phyloP scores from a whole-genome alignment of 305 asterid genomes.

The Stenogyne calaminthoides region DNA sequence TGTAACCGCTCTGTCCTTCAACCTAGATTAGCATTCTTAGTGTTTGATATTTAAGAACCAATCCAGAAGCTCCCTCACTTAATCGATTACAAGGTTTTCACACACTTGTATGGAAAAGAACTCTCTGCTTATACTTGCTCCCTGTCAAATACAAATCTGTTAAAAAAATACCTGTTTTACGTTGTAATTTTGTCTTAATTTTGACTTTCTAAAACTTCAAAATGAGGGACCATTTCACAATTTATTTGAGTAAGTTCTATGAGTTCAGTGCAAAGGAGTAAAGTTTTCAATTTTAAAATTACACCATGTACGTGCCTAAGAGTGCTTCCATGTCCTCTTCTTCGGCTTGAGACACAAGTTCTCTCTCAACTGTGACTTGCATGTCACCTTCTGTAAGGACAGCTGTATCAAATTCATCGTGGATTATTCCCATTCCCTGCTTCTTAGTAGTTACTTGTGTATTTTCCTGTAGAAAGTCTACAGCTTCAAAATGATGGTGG shows the following conservation, averaged over 20 bases:
- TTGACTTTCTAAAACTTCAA: slow-evolving; percentile 14
- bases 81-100: not conserved
- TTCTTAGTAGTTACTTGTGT: slow-evolving; percentile 63
- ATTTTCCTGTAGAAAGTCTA: slow-evolving; percentile 57
- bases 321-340: slow-evolving; percentile 99
- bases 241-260: not conserved
- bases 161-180: not conserved
- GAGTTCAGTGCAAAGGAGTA: not conserved
- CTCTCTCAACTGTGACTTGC: slow-evolving; percentile 93
- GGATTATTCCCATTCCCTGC: slow-evolving; percentile 47
- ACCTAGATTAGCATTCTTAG: slow-evolving; percentile 15
- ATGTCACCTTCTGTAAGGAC: slow-evolving; percentile 57
- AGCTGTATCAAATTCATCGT: slow-evolving; percentile 52
- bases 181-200: not conserved
- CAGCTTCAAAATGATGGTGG: slow-evolving; percentile 22
- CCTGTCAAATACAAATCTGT: not conserved
- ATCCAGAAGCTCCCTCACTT: slow-evolving; percentile 9
- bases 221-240: not conserved
- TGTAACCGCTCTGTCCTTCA: not conserved
- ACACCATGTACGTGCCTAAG: slow-evolving; percentile 85
- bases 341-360: slow-evolving; percentile 97
- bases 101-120: not conserved
- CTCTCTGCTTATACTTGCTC: not conserved
- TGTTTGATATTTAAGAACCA: slow-evolving; percentile 17
- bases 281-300: slow-evolving; percentile 12